Base-by-base conservation (phyloP, 306 rosid species). In the Cucumis melo region DNA sequence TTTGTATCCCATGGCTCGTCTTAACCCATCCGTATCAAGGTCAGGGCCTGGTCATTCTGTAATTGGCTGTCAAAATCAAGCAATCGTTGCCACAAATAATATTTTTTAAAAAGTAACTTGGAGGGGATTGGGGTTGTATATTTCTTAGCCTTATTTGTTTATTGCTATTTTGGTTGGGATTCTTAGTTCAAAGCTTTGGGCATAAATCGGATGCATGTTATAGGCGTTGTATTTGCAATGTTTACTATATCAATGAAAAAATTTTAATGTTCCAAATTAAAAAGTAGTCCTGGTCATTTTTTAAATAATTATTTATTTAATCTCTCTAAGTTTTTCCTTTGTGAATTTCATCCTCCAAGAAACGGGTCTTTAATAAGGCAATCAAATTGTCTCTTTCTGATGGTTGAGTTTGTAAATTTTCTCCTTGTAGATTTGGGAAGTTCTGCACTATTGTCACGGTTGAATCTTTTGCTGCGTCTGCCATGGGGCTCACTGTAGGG, bases 401-500 rank as follows among this genome's bases (percentile, higher is more conserved):
- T 73, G 20, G 21, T 68, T 46, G 57, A 73, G 75, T 82, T 75
- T 58, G 10, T 65, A 46, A 73, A 23, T 32, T 82, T 71, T 82
- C 21, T 80, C 53, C 76, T 66, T 82, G 20, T 77, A 94, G 97
- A 74, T 94, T 94, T 79, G 94, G 91, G 77, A 91, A 83, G 83
- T 94, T 94, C 82, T 94, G 98, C 85, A 96, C 97, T 77, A 87
- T 91, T 38, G 87, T 93, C 67, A 93, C 93, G 2, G 63, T 84
- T 57, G 98, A 93, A 85, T 93, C 94, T 80, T 90, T 93, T 85
- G 89, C 98, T 70, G 97, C 98, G 51, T 91, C 98, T 74, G 97
- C 98, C 8, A 91, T 93, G 98, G 98, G 97, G 78, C 96, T 93
- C 56, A 86, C 96, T 16, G 96, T 93, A 78, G 98, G 97, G 81